Evolutionary conservation across 78 protist species (phyloP).

Genomic region (Dictyostelium brefeldianum): DNA sequence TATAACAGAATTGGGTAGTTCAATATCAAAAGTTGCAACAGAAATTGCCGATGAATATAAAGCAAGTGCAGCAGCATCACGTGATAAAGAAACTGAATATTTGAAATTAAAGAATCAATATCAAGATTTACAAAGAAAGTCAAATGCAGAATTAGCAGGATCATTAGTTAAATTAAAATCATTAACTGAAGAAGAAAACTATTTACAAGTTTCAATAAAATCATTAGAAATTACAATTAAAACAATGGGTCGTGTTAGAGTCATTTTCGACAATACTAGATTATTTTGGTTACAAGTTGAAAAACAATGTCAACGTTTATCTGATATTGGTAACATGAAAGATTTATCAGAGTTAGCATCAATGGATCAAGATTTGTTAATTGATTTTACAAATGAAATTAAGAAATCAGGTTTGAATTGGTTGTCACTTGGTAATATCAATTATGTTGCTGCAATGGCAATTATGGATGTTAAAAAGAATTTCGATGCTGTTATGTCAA

Average conservation of each 20-base stretch:
- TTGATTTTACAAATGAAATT: not conserved
- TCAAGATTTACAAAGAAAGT: conserved; percentile 33
- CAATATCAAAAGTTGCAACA: not conserved
- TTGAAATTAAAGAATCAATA: conserved; percentile 1
- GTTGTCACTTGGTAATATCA: not conserved
- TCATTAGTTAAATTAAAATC: not conserved
- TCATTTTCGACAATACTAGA: conserved; percentile 5
- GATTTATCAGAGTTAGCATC: not conserved
- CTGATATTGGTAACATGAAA: not conserved
- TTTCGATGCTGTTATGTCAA: not conserved
- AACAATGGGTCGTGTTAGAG: conserved; percentile 36
- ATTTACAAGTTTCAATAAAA: conserved; percentile 17
- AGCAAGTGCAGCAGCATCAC: not conserved
- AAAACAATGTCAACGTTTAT: not conserved
- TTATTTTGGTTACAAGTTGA: conserved; percentile 27
- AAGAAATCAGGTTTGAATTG: conserved; percentile 14
- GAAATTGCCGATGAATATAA: conserved; percentile 22
- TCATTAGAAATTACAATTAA: conserved; percentile 3
- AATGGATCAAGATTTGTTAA: not conserved
- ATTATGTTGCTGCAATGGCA: not conserved
- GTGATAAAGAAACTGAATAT: conserved; percentile 2
- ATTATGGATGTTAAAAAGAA: not conserved
- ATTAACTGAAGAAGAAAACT: not conserved
- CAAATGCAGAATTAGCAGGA: conserved; percentile 44
- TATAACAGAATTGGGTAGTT: not conserved